A percentile compares a stretch with the other conserved stretches of the same genome.
Evolutionary conservation across 177 flowering plant species (phyloP).

Genomic region (Tripterygium wilfordii): DNA sequence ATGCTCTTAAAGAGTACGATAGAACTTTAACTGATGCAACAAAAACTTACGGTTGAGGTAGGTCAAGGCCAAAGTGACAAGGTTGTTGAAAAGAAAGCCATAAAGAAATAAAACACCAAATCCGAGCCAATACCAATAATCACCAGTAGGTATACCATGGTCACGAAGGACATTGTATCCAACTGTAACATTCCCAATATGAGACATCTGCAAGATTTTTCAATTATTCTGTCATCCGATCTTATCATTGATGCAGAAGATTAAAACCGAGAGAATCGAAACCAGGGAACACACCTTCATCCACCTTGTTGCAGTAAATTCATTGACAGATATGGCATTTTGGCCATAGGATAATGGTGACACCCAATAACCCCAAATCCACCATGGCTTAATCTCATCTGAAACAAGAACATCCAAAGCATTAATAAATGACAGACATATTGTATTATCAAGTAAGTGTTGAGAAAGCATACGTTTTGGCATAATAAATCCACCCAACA

Average conservation of each 20-base stretch:
- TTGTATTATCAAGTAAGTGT: not conserved
- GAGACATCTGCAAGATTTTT: conserved; percentile 38
- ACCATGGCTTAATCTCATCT: conserved; percentile 75
- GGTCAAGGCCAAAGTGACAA: conserved; percentile 59
- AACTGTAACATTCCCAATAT: conserved; percentile 34
- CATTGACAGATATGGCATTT: conserved; percentile 80
- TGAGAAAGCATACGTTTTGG: conserved; percentile 53
- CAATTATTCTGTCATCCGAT: too few species aligned
- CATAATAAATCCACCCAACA: conserved; percentile 81
- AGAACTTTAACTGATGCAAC: not conserved
- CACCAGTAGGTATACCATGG: conserved; percentile 42
- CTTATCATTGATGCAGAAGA: too few species aligned
- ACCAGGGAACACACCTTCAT: conserved; percentile 34
- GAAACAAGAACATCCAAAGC: conserved; percentile 13
- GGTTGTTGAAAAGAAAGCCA: conserved; percentile 49
- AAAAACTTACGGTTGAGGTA: conserved; percentile 65
- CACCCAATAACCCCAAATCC: conserved; percentile 86
- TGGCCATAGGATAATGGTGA: conserved; percentile 88
- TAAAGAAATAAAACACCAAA: conserved; percentile 50
- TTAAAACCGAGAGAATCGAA: conserved; percentile 8
- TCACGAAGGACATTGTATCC: conserved; percentile 52
- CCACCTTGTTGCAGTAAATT: conserved; percentile 83
- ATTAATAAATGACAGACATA: conserved; percentile 48
- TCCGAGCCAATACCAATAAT: conserved; percentile 86
- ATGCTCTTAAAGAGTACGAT: conserved; percentile 3